Base-by-base conservation (phyloP, 2,329 filamentous ascomycete species). In the Colletotrichum liriopes region DNA sequence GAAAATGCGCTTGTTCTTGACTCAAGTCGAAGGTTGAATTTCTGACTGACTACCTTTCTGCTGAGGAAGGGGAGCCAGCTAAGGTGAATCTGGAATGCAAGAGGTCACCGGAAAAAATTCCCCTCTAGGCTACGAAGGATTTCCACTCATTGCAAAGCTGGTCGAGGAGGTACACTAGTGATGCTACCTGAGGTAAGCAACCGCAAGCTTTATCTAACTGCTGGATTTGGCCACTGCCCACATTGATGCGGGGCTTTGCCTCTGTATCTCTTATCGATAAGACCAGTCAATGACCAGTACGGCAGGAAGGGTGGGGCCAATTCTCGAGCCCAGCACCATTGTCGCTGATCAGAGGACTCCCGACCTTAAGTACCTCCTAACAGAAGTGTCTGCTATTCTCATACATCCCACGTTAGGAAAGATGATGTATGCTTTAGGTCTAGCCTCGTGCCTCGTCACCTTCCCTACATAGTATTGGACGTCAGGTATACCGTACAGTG, bases 261-360 rank as follows among this genome's bases (percentile, higher is more conserved):
- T 29, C 8, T 6, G 11, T 4, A 20, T 35, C 18, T 35, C 29
- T 41, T 58, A 65, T 65, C 62, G 62, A 65, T 65, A 56, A 45
- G 5, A 9, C 16, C 2, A 7, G 14, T n/a, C 29, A 2, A 35
- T 45, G 45, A 41, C 14, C 14, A 18, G 60, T 14, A 41, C 14
- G 3, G 37, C 4, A 26, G 54, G n/a, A 1, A 4, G 7, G n/a
- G 35, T 41, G 51, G 51, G 9, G 6, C 29, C 20, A 5, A 35
- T 16, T 54, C 20, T 11, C 23, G 35, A 26, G 35, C 23, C 14
- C 45, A n/a, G 14, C n/a, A 39, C 23, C 32, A 37, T 47, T 32
- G 29, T 47, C 35, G 65, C 41, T 12, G 65, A 67, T 67, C 65
- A 51, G 45, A 32, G 56, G 65, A 56, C 8, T 7, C 26, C 39